Evolutionary conservation across 306 rosid genomes (phyloP).

Genomic region (Cicer judaicum): DNA sequence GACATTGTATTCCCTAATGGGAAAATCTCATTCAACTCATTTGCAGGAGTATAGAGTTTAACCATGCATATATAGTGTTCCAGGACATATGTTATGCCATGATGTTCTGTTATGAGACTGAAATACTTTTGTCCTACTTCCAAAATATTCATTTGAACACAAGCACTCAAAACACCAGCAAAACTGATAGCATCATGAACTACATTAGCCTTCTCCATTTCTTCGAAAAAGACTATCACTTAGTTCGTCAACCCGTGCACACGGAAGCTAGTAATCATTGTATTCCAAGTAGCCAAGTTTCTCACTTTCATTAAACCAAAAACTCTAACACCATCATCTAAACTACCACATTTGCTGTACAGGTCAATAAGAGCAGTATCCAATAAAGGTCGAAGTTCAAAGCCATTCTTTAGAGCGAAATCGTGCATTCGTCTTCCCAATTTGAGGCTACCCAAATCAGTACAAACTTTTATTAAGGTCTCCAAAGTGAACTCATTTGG

Average conservation of each 20-base stretch:
- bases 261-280: conserved; percentile 75
- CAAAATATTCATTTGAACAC: conserved; percentile 40
- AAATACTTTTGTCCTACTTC: conserved; percentile 50
- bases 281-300: conserved; percentile 74
- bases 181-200: conserved; percentile 53
- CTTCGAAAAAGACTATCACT: conserved; percentile 54
- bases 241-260: conserved; percentile 67
- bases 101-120: conserved; percentile 55
- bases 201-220: conserved; percentile 52
- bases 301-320: conserved; percentile 55
- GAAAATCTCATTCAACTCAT: conserved; percentile 40
- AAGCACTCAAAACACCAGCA: conserved; percentile 52
- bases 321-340: conserved; percentile 59
- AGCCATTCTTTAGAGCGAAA: conserved; percentile 54
- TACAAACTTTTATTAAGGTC: conserved; percentile 66
- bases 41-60: conserved; percentile 55
- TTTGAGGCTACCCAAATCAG: conserved; percentile 61
- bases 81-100: conserved; percentile 58
- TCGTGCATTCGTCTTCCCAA: conserved; percentile 66
- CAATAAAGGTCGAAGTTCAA: conserved; percentile 55
- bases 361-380: conserved; percentile 74
- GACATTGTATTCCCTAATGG: conserved; percentile 21
- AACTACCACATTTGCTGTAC: conserved; percentile 75
- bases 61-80: conserved; percentile 61
- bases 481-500: conserved; percentile 69